Percentiles rank a stretch among this genome's conserved stretches.
Conservation (phyloP, 495 filamentous ascomycete genomes). For the Lepraria neglecta region DNA sequence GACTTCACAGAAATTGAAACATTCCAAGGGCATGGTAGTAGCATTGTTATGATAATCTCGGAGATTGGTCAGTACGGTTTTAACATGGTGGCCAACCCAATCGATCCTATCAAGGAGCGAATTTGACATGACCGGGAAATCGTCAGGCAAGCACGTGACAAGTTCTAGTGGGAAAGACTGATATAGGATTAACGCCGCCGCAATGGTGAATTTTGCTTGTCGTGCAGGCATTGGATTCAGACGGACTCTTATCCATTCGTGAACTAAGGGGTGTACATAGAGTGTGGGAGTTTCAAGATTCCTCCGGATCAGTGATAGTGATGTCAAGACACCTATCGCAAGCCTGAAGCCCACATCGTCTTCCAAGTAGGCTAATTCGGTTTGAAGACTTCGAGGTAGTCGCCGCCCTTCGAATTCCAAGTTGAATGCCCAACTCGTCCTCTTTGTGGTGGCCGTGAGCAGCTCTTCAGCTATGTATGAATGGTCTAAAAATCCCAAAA, state of each 20-base stretch:
- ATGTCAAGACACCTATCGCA: constrained; percentile 12
- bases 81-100: constrained; percentile 6
- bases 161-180: constrained; percentile 11
- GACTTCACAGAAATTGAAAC: constrained; percentile 2
- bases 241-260: constrained; percentile 11
- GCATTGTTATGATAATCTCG: constrained; percentile 1
- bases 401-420: not conserved
- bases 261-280: constrained; percentile 11
- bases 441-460: constrained; percentile 1
- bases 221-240: not conserved
- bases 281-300: not conserved
- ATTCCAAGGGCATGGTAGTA: constrained; percentile 2
- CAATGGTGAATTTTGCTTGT: constrained; percentile 3
- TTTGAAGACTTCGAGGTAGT: not conserved
- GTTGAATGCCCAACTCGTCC: constrained; percentile 1
- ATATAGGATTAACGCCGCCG: not conserved
- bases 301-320: constrained; percentile 12
- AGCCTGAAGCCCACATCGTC: constrained; percentile 14
- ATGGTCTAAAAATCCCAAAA: constrained; percentile 11
- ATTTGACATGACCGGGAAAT: not conserved
- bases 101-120: not conserved
- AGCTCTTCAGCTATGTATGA: constrained; percentile 9
- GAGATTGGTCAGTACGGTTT: not conserved
- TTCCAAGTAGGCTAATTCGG: constrained; percentile 4
- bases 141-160: not conserved